A percentile compares a stretch with the other conserved stretches of the same genome.
phyloP scores from a whole-genome alignment of 192 early-diverging fungal species.

The Backusella australiensis region DNA sequence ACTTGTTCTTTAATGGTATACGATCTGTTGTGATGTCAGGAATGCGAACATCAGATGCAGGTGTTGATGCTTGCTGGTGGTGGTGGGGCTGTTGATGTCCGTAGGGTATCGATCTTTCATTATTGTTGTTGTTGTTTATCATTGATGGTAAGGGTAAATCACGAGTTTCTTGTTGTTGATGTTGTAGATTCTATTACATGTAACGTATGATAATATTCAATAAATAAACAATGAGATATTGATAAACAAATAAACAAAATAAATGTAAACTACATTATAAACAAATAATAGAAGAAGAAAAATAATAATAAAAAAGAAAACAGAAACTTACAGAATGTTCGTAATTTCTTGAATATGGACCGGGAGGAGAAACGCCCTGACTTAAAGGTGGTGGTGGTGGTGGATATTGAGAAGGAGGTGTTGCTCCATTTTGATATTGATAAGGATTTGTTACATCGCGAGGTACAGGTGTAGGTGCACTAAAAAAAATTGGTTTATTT shows the following conservation, averaged over 20 bases:
- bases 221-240: conserved; percentile 4
- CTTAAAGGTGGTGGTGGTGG: conserved; percentile 13
- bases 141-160: not conserved
- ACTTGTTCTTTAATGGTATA: not conserved
- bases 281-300: not conserved
- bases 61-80: not conserved
- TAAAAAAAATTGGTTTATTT: not conserved
- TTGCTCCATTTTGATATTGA: conserved; percentile 29
- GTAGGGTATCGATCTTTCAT: not conserved
- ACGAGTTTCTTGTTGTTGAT: not conserved
- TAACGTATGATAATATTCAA: not conserved
- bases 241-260: not conserved
- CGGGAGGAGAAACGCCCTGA: not conserved
- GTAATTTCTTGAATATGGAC: not conserved
- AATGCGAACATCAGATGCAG: conserved; percentile 25
- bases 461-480: conserved; percentile 15
- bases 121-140: not conserved
- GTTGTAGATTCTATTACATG: not conserved
- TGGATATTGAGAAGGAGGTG: conserved; percentile 8
- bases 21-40: conserved; percentile 25
- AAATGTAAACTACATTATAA: not conserved
- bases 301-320: not conserved
- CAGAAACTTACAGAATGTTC: not conserved
- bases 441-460: conserved; percentile 36
- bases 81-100: not conserved